Evolutionary conservation across 139 green algal species (phyloP), one percentile per base, ranked within the genome.

Genomic region (Astrephomene gubernaculifera): DNA sequence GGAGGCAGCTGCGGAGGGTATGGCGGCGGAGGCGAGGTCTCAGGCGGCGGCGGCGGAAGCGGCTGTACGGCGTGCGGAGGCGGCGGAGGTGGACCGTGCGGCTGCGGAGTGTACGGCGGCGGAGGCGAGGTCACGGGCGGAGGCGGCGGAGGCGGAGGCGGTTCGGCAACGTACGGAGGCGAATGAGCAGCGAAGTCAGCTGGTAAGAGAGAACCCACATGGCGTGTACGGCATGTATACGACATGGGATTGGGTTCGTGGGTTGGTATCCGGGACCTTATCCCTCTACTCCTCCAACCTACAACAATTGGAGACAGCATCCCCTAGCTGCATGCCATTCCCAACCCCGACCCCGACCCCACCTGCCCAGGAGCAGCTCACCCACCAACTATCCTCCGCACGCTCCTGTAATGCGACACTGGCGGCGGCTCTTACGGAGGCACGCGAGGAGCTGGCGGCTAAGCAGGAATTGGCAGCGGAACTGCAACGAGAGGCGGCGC

Each of bases 381-480:
- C 8, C 1, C 78, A 63, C 6, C 78, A 84, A 43, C 31, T 74
- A 41, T 39, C n/a, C 0, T 61, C 74, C 10, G 41, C 43, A 1
- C 78, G 78, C 5, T 52, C 63, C n/a, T 22, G 35, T 21, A 33
- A 14, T 4, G 63, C 78, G 43, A 63, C 41, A 31, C 61, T 84
- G 31, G 78, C 63, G 63, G 63, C 60, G 43, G 78, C 78, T 24
- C 61, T 74, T 43, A 43, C 74, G 41, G 78, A 84, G 63, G 33
- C 31, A 31, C 61, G 78, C 22, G 60, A 41, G n/a, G 78, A 84
- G 78, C 78, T 84, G 78, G 78, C 78, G n/a, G 29, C 78, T 6
- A 75, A 64, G 78, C 61, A 63, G 44, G 61, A 64, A 44, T 61
- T 63, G 44, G 31, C 38, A 31, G 67, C n/a, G 43, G 60, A 64